phyloP scores from a whole-genome alignment of 1,284 basidiomycete genomes.

The Austroboletus novae-zelandiae region DNA sequence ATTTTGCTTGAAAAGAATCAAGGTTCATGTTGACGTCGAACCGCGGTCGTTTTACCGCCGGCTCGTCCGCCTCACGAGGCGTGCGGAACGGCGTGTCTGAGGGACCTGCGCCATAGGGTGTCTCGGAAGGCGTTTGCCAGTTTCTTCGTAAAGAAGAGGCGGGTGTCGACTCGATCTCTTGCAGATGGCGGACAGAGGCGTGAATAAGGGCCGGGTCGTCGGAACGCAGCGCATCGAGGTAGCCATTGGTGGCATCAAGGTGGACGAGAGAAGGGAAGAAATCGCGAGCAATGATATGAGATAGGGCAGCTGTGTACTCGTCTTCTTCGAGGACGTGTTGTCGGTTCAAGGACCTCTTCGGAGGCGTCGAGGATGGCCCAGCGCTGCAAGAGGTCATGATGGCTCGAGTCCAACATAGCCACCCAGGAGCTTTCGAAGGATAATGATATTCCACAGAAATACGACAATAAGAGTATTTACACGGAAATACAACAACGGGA shows the following conservation, averaged over 20 bases:
- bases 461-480: constrained; percentile 17
- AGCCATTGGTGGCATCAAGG: constrained; percentile 83
- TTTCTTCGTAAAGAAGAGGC: constrained; percentile 31
- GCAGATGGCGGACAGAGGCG: constrained; percentile 69
- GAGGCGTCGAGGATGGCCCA: constrained; percentile 19
- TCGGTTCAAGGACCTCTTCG: constrained; percentile 57
- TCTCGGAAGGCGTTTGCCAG: constrained; percentile 58
- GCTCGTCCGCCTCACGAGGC: constrained; percentile 35
- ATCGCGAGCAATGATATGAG: constrained; percentile 92
- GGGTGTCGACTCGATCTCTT: constrained; percentile 60
- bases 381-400: constrained; percentile 26
- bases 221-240: constrained; percentile 73
- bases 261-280: constrained; percentile 94
- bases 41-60: constrained; percentile 52
- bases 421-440: constrained; percentile 1
- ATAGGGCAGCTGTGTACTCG: constrained; percentile 90
- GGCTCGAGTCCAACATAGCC: constrained; percentile 13
- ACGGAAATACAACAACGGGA: constrained; percentile 15
- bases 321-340: constrained; percentile 89
- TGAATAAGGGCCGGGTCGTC: constrained; percentile 73
- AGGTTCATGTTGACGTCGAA: constrained; percentile 65
- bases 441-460: constrained; percentile 7
- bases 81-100: constrained; percentile 66
- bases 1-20: constrained; percentile 84
- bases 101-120: constrained; percentile 59